Base-by-base conservation (phyloP, 192 early-diverging fungal genomes). In the Coemansia sp. region DNA sequence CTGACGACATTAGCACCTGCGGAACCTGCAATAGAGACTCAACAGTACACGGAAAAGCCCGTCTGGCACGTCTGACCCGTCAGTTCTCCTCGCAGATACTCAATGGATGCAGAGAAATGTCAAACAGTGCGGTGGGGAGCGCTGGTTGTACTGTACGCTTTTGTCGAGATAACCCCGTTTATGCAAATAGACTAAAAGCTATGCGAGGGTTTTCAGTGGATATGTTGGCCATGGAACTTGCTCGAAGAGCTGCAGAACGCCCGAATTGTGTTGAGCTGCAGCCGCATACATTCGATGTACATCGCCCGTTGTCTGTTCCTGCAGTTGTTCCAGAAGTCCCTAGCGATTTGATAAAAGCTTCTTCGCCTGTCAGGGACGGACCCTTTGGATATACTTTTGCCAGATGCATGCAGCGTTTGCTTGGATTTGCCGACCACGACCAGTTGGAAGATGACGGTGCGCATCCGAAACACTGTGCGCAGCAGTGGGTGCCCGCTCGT, bases 161-260 rank as follows among this genome's bases (percentile, higher is more conserved):
- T 48, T 74, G 72, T 24, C 52, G 57, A 38, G 49, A 52, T 51
- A 74, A 74, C 41, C 9, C 60, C 12, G 32, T 34, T 18, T 74
- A 48, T 47, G 16, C 44, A 14, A 23, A 18, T 27, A 41, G 54
- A 38, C 41, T 74, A 7, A 31, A 23, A 16, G 25, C 21, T 8
- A 49, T 74, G 54, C 48, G 56, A 3, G 24, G 38, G 19, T 24
- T 21, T 31, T 25, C 54, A 0, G 28, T 65, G 3, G 63, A 69
- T 10, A n/a, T 57, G 27, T 19, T 70, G 49, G 64, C 68, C 1
- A 7, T 67, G 25, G 68, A 76, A 38, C 58, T 76, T 53, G 74
- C 74, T 2, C 50, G 34, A 5, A 55, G 34, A 23, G 74, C 68
- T 3, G 23, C 49, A 25, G 47, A 65, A 26, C 31, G 22, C 3